These are phyloP conservation scores for Simmondsia chinensis DNA, from an alignment of 148 eudicot genomes.

Conservation along the genomic window DNA sequence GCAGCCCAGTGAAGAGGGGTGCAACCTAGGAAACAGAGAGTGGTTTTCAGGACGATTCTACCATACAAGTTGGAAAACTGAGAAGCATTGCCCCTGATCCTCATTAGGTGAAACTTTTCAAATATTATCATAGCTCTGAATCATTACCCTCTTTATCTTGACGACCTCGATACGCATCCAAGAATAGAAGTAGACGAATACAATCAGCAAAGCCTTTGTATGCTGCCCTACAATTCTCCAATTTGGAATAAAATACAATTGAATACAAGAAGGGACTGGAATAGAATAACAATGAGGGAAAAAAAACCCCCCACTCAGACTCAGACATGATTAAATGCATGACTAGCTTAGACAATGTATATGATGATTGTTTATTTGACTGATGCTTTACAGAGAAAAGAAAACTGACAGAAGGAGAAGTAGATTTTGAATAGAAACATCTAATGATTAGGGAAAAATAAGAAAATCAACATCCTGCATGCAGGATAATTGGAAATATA, in stretches of 20 bases:
- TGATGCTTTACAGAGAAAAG: too few species aligned
- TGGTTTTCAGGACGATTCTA: not conserved
- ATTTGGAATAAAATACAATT: conserved; percentile 5
- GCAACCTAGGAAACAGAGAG: conserved; percentile 50
- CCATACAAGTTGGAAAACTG: conserved; percentile 1
- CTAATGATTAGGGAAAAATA: too few species aligned
- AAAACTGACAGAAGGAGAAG: too few species aligned
- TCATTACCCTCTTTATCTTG: conserved; percentile 95
- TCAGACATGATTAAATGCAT: too few species aligned
- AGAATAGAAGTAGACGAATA: conserved; percentile 88
- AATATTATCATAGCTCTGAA: not conserved
- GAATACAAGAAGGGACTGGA: too few species aligned
- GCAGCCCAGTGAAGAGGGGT: conserved; percentile 99
- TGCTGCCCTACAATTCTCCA: conserved; percentile 76
- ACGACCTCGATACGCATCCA: conserved; percentile 90
- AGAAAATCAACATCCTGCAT: too few species aligned
- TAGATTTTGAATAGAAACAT: too few species aligned
- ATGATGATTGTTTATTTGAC: too few species aligned
- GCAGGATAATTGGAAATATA: too few species aligned
- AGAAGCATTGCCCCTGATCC: conserved; percentile 2
- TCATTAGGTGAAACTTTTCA: not conserved
- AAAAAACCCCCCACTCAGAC: too few species aligned
- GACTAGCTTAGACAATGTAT: too few species aligned
- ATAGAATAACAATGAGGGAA: too few species aligned
- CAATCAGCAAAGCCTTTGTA: conserved; percentile 98